Base-by-base conservation (phyloP, 2,329 filamentous ascomycete species). In the Metarhizium sp. region DNA sequence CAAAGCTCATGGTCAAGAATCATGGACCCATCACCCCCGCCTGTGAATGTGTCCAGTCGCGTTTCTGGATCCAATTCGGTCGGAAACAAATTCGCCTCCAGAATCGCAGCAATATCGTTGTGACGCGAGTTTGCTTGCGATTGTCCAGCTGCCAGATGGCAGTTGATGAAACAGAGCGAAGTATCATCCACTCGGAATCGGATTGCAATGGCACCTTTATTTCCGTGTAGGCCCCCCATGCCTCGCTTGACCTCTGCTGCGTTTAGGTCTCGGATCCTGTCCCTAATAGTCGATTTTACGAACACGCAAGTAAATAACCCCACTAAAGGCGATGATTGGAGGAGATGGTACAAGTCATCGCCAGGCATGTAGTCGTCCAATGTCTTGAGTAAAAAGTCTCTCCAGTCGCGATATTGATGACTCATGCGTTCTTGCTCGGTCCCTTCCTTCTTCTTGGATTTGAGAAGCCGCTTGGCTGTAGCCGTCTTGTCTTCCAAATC, bases 1-100 rank as follows among this genome's bases (percentile, higher is more conserved):
- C 92, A 96, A n/a, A 99, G 87, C 71, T 99, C 94, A 66, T 99
- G 94, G 66, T 99, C 94, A 56, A 97, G 78, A 57, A 99, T 89
- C 86, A 96, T 91, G 45, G 85, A 86, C 6, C 94, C 94, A 67
- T 99, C 94, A 48, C 94, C 94, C n/a, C 94, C 94, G 30, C 90
- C 89, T 6, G 91, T 81, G 66, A 87, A 99, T 59, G 84, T 87
- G 68, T 96, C 89, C 42, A 88, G 78, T 6, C 90, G 82, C 4
- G 81, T 76, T 4, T 75, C 78, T 0, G 83, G 74, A 60, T 92
- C 88, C 47, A 78, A 78, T 67, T 94, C 88, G 0, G 78, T 70
- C 0, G 90, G 87, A n/a, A 99, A 77, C 6, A 88, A 77, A 20
- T 81, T 78, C 2, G 86, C 79, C 68, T 97, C 92, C 32, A 99